These are phyloP conservation scores for Aspergillus funiculosus DNA, from an alignment of 495 filamentous ascomycete genomes.

Conservation along the genomic window DNA sequence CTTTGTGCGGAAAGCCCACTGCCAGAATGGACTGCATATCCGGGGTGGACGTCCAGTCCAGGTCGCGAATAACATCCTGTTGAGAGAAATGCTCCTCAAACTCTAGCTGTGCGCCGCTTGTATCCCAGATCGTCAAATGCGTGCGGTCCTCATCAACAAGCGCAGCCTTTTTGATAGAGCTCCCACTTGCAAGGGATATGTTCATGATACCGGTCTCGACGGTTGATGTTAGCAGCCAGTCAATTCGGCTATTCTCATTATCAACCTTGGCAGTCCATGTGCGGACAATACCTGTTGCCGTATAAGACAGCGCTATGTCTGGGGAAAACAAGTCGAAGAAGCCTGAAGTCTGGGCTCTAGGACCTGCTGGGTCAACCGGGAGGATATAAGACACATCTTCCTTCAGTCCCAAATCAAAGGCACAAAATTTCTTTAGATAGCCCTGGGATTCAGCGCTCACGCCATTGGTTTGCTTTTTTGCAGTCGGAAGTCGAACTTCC, in stretches of 20 bases:
- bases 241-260: slow-evolving; percentile 46
- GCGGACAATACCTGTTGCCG: slow-evolving; percentile 63
- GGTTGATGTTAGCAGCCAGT: slow-evolving; percentile 80
- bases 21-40: slow-evolving; percentile 87
- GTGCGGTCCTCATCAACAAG: slow-evolving; percentile 67
- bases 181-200: slow-evolving; percentile 76
- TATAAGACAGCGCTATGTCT: slow-evolving; percentile 86
- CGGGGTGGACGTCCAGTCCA: slow-evolving; percentile 93
- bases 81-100: slow-evolving; percentile 67
- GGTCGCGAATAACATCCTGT: slow-evolving; percentile 71
- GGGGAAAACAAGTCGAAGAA: slow-evolving; percentile 84
- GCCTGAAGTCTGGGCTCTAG: slow-evolving; percentile 61
- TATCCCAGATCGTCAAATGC: slow-evolving; percentile 90
- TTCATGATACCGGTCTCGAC: slow-evolving; percentile 73
- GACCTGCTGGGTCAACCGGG: slow-evolving; percentile 85
- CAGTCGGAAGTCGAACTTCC: slow-evolving; percentile 55
- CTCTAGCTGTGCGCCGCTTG: slow-evolving; percentile 73
- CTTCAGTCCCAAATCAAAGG: slow-evolving; percentile 62
- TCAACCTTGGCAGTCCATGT: slow-evolving; percentile 85
- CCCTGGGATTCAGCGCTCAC: slow-evolving; percentile 22
- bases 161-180: slow-evolving; percentile 80
- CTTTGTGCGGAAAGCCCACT: slow-evolving; percentile 80
- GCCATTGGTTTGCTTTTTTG: slow-evolving; percentile 18
- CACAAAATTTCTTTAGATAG: slow-evolving; percentile 60
- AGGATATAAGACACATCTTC: slow-evolving; percentile 78